These are phyloP conservation scores for Adansonia grandidieri DNA, from an alignment of 441 rosid species.

Conservation along the genomic window DNA sequence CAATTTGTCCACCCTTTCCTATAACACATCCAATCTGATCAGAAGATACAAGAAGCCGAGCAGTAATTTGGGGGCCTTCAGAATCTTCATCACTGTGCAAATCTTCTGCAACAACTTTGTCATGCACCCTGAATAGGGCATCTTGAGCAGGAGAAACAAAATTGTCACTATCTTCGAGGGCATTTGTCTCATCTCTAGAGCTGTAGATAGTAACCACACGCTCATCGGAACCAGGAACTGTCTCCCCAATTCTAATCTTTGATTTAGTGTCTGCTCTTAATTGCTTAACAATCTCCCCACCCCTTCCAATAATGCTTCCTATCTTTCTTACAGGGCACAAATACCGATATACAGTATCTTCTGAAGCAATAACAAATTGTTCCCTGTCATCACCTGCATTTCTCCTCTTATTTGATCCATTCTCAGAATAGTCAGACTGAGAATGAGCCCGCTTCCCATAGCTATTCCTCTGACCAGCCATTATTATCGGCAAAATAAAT, in stretches of 20 bases:
- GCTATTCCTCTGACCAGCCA: conserved; percentile 85
- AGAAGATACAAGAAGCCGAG: conserved; percentile 88
- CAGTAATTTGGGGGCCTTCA: conserved; percentile 67
- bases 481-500: conserved; percentile 23
- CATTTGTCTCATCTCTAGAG: conserved; percentile 83
- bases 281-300: conserved; percentile 97
- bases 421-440: conserved; percentile 65
- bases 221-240: conserved; percentile 79
- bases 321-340: conserved; percentile 84
- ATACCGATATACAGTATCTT: conserved; percentile 84
- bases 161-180: conserved; percentile 59
- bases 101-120: conserved; percentile 77
- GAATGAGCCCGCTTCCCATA: conserved; percentile 80
- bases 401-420: conserved; percentile 72
- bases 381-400: conserved; percentile 75
- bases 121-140: conserved; percentile 86
- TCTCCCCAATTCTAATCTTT: conserved; percentile 82
- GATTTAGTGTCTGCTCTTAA: conserved; percentile 82
- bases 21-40: conserved; percentile 98
- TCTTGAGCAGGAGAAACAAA: conserved; percentile 86
- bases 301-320: conserved; percentile 93
- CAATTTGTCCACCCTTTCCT: conserved; percentile 95
- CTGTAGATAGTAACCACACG: conserved; percentile 94
- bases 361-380: conserved; percentile 54
- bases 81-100: conserved; percentile 61